Evolutionary conservation across 345 rosid species (phyloP).

Genomic region (Ceriops tagal): DNA sequence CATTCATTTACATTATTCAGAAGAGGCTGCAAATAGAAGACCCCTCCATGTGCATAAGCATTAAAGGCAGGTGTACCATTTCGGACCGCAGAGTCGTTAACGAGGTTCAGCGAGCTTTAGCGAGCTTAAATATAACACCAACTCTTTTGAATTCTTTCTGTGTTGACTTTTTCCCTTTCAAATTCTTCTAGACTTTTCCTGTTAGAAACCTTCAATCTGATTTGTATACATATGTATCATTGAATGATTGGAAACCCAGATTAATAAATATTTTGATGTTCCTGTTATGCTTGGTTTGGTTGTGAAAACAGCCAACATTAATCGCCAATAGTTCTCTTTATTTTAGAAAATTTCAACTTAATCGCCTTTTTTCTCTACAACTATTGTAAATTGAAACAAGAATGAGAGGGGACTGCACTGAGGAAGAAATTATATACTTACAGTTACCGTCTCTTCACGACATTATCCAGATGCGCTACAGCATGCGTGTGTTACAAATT

Average conservation of each 20-base stretch:
- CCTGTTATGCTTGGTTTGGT: too few species aligned
- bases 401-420: too few species aligned
- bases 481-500: too few species aligned
- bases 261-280: too few species aligned
- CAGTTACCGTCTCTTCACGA: too few species aligned
- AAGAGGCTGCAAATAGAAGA: constrained; percentile 31
- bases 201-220: background rate
- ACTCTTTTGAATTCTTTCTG: constrained; percentile 7
- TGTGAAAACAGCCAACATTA: too few species aligned
- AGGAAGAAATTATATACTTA: too few species aligned
- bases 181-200: constrained; percentile 10
- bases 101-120: constrained; percentile 16
- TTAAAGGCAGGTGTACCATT: constrained; percentile 41
- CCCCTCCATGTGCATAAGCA: constrained; percentile 66
- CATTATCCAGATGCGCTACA: too few species aligned
- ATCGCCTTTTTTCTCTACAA: too few species aligned
- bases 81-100: constrained; percentile 21
- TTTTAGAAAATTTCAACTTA: too few species aligned
- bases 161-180: constrained; percentile 14
- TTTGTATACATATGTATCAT: background rate
- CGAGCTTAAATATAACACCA: background rate
- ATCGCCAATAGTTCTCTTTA: too few species aligned
- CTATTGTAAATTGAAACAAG: too few species aligned
- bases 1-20: constrained; percentile 40
- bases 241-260: background rate